These are phyloP conservation scores for Chenopodium berlandieri DNA, from an alignment of 148 eudicot species.

Conservation along the genomic window DNA sequence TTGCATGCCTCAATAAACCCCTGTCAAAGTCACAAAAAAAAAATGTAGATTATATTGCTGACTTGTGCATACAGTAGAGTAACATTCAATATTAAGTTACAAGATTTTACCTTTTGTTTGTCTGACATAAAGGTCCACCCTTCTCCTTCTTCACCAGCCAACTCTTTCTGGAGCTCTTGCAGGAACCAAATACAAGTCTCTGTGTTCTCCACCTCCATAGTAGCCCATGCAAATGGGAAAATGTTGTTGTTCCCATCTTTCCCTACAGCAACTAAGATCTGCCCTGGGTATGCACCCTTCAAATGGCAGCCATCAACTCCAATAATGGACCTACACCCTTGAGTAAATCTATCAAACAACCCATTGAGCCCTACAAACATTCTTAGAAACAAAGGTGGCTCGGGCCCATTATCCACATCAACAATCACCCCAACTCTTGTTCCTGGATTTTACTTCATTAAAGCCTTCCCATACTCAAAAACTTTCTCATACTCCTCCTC, in stretches of 20 bases:
- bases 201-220: no score
- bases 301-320: conserved; percentile 6
- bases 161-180: no score
- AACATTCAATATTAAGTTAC: no score
- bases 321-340: not conserved
- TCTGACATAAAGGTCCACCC: no score
- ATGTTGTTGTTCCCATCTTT: not conserved
- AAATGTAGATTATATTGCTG: no score
- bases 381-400: not conserved
- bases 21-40: not conserved
- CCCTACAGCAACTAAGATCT: not conserved
- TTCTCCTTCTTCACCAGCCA: no score
- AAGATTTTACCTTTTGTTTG: no score
- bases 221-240: not conserved
- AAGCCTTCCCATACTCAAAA: not conserved
- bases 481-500: not conserved
- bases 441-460: not conserved
- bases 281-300: not conserved
- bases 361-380: not conserved
- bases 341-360: not conserved
- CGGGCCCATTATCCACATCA: not conserved
- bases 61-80: no score
- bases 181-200: no score
- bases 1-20: not conserved
- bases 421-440: not conserved